Evolutionary conservation across 192 early-diverging fungal species (phyloP), one percentile per base, ranked within the genome.

Genomic region (Backusella liffmaniae): DNA sequence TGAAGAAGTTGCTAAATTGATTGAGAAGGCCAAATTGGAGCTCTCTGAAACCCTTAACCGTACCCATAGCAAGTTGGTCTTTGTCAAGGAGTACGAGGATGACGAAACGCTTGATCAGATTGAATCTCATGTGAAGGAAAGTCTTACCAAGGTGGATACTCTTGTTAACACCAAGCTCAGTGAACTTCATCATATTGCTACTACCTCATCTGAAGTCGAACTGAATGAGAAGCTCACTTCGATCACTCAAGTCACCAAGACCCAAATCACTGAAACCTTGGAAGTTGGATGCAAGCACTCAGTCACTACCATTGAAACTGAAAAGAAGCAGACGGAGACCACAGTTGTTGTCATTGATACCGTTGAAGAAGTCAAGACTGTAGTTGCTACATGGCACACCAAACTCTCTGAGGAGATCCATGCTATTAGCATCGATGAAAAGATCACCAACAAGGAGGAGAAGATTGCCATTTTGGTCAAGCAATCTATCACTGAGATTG

Each of bases 281-380:
- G 65, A 41, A 39, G 3, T 26, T 7, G 37, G 29, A 36, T 39
- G 39, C 30, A 44, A 66, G 37, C 35, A 74, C 37, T 74, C 73
- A 15, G 42, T 46, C 12, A 65, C 1, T 12, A 36, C 42, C 13
- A 62, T 74, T 35, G 15, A 74, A 32, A 56, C 51, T 16, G 65
- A 67, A 44, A 67, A 65, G 18, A 42, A 12, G 13, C 30, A 74
- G 34, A 42, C 73, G 1, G 62, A 62, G 10, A 39, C 73, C 29
- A 65, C 65, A 36, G 41, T 74, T n/a, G 34, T 30, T 21, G 66
- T 74, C 10, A 42, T 74, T 67, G 73, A 74, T 46, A 74, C 73
- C 5, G 65, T 74, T 30, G 73, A 74, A 37, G 16, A 39, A 18
- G 65, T 74, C 2, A 74, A 74, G 65, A 67, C 56, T 29, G 29